phyloP scores from a whole-genome alignment of 1,284 basidiomycete species.

The Irpex sp. region DNA sequence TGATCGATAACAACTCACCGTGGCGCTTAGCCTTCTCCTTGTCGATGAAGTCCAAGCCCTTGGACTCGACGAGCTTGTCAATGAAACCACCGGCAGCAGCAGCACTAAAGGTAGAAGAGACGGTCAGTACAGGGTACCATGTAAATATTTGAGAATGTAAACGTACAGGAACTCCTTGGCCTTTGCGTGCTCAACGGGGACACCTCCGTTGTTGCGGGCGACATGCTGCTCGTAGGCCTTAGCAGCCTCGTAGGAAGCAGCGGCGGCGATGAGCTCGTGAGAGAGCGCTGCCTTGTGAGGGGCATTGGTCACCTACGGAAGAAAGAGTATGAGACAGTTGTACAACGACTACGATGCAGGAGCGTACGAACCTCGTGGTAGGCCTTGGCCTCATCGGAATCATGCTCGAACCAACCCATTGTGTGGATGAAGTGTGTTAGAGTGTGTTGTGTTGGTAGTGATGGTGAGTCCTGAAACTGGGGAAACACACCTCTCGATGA shows the following conservation, averaged over 20 bases:
- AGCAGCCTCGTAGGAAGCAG: slow-evolving; percentile 48
- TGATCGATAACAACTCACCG: slow-evolving; percentile 22
- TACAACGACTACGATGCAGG: slow-evolving; percentile 1
- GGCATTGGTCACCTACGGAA: slow-evolving; percentile 38
- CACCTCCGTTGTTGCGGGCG: slow-evolving; percentile 28
- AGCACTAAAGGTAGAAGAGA: slow-evolving; percentile 23
- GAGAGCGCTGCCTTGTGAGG: slow-evolving; percentile 55
- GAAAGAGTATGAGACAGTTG: not conserved
- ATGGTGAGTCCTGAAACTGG: not conserved
- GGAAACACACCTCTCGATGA: slow-evolving; percentile 15
- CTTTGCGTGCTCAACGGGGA: slow-evolving; percentile 33
- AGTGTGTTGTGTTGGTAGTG: slow-evolving; percentile 12
- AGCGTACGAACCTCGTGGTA: slow-evolving; percentile 37
- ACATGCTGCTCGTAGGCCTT: slow-evolving; percentile 42
- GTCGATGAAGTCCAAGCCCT: slow-evolving; percentile 42
- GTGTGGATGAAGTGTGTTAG: slow-evolving; percentile 18
- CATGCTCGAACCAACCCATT: slow-evolving; percentile 52
- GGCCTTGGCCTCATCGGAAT: slow-evolving; percentile 45
- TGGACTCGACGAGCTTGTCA: slow-evolving; percentile 42
- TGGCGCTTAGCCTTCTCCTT: slow-evolving; percentile 42
- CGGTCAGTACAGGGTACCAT: not conserved
- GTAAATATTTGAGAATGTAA: not conserved
- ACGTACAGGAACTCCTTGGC: slow-evolving; percentile 35
- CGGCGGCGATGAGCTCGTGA: slow-evolving; percentile 64
- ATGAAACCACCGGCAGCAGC: slow-evolving; percentile 42